Percentiles rank a stretch among this genome's conserved stretches.
phyloP scores from a whole-genome alignment of 805 yeast genomes.

The Lachancea cidri region DNA sequence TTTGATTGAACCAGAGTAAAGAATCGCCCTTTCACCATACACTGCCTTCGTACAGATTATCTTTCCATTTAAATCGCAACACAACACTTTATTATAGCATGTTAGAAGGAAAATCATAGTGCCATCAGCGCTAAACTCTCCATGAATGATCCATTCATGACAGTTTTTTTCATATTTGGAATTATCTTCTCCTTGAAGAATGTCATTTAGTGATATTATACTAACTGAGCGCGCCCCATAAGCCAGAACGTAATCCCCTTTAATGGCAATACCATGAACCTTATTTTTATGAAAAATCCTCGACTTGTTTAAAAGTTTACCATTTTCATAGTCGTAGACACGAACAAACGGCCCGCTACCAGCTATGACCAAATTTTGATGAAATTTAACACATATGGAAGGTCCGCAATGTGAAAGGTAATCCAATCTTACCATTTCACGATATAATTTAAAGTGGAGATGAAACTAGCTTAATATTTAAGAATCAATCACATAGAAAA shows the following conservation, averaged over 20 bases:
- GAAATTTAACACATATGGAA: conserved; percentile 54
- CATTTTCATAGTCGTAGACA: conserved; percentile 43
- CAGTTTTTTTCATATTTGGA: conserved; percentile 42
- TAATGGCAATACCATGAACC: conserved; percentile 67
- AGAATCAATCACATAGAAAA: not conserved
- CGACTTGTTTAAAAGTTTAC: conserved; percentile 35
- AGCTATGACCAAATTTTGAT: conserved; percentile 39
- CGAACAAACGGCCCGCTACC: conserved; percentile 71
- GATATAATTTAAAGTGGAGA: not conserved
- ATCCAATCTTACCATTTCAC: conserved; percentile 8
- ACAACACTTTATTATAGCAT: conserved; percentile 63
- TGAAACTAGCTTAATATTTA: not conserved
- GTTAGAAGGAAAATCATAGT: conserved; percentile 52
- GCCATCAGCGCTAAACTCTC: conserved; percentile 42
- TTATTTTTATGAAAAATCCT: conserved; percentile 66
- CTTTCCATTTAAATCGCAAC: conserved; percentile 23
- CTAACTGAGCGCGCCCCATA: conserved; percentile 74
- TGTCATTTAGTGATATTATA: conserved; percentile 34
- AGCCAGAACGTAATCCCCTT: conserved; percentile 35
- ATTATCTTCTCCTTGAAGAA: conserved; percentile 18
- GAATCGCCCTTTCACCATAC: conserved; percentile 69
- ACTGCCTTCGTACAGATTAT: conserved; percentile 30
- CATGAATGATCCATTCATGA: conserved; percentile 77
- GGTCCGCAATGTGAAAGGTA: conserved; percentile 51
- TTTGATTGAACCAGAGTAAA: conserved; percentile 79